These are phyloP conservation scores for Nasturtium officinale DNA, from an alignment of 345 rosid species.

Conservation along the genomic window DNA sequence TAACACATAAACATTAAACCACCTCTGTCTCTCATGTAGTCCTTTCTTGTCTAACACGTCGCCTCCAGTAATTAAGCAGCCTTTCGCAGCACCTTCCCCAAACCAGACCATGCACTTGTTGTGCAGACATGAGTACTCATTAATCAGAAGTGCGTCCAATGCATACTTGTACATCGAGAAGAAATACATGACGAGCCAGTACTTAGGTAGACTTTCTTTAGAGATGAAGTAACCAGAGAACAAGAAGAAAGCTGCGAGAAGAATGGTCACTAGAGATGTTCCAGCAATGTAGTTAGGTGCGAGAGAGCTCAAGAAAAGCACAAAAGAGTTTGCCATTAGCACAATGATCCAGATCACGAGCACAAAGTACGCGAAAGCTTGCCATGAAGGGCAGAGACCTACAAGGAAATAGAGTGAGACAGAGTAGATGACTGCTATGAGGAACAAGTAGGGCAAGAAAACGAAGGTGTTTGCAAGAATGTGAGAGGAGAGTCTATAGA, in stretches of 20 bases:
- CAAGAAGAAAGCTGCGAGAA: slow-evolving; percentile 82
- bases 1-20: slow-evolving; percentile 76
- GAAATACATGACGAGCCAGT: slow-evolving; percentile 94
- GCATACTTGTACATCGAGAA: slow-evolving; percentile 93
- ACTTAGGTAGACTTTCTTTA: slow-evolving; percentile 74
- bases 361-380: slow-evolving; percentile 72
- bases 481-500: slow-evolving; percentile 81
- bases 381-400: slow-evolving; percentile 82
- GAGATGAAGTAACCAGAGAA: slow-evolving; percentile 96
- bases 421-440: slow-evolving; percentile 68
- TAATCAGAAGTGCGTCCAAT: slow-evolving; percentile 79
- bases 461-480: slow-evolving; percentile 82
- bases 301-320: slow-evolving; percentile 80
- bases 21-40: slow-evolving; percentile 61
- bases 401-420: slow-evolving; percentile 78
- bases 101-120: slow-evolving; percentile 73
- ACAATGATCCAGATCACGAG: slow-evolving; percentile 77
- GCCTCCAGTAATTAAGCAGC: slow-evolving; percentile 70
- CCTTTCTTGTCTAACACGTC: slow-evolving; percentile 74
- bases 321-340: slow-evolving; percentile 89
- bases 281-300: slow-evolving; percentile 94
- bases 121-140: slow-evolving; percentile 82
- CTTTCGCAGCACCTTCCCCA: slow-evolving; percentile 53
- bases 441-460: slow-evolving; percentile 80
- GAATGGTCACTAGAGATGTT: slow-evolving; percentile 71